Conservation (phyloP, 1,284 basidiomycete genomes). For the Grifola frondosa region DNA sequence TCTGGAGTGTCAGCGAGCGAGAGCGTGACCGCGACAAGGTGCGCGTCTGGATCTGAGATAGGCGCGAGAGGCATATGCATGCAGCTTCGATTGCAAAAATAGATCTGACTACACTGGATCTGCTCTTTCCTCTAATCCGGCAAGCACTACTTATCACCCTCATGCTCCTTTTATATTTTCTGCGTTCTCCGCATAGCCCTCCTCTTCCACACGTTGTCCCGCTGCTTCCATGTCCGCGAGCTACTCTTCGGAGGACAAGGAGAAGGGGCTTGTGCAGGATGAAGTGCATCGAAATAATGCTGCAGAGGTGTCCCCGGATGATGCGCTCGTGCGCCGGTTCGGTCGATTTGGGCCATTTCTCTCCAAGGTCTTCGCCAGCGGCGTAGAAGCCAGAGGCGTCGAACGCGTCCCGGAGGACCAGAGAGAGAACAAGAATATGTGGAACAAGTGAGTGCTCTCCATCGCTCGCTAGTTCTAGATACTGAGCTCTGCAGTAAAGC, state of each 20-base stretch:
- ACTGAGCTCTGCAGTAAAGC: slow-evolving; percentile 24
- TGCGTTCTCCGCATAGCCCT: not conserved
- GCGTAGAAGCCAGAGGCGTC: slow-evolving; percentile 51
- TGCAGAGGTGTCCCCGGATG: slow-evolving; percentile 28
- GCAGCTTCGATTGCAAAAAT: slow-evolving; percentile 22
- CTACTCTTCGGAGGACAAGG: slow-evolving; percentile 26
- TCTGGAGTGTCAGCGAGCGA: slow-evolving; percentile 10
- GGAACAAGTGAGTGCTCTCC: slow-evolving; percentile 44
- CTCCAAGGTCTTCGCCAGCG: slow-evolving; percentile 40
- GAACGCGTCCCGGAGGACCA: slow-evolving; percentile 51
- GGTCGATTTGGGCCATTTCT: slow-evolving; percentile 38
- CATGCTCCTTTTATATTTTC: not conserved
- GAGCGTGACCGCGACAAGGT: not conserved
- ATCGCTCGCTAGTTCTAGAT: slow-evolving; percentile 20
- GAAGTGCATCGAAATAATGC: slow-evolving; percentile 5
- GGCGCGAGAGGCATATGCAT: no score
- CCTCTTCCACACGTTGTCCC: slow-evolving; percentile 18
- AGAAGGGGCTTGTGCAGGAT: slow-evolving; percentile 20
- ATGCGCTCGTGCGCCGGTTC: slow-evolving; percentile 36
- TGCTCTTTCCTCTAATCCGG: not conserved
- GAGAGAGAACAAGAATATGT: slow-evolving; percentile 44
- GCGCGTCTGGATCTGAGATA: not conserved
- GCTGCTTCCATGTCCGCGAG: slow-evolving; percentile 12
- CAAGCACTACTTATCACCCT: not conserved
- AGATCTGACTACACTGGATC: slow-evolving; percentile 4